Evolutionary conservation across 768 basidiomycete genomes (phyloP), one percentile per base, ranked within the genome.

Genomic region (Lyophyllum semitale): DNA sequence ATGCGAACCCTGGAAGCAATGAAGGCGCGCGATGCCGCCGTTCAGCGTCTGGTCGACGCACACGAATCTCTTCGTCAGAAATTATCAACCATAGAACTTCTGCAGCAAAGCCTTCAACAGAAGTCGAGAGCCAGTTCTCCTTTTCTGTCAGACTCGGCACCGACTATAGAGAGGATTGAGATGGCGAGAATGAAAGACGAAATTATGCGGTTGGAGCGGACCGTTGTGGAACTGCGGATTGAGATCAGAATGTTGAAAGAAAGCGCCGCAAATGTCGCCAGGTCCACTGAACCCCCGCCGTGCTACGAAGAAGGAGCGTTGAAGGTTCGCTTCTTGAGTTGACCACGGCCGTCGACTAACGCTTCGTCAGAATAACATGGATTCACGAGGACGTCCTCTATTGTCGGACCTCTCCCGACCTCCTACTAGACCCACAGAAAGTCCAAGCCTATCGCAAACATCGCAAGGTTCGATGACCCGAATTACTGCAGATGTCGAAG

Each of bases 1-100:
- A 53, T 78, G 46, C 78, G 79, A 45, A 79, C 84, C 1, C 68
- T 66, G 20, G 87, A 89, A 62, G 85, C 84, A 1, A 66, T 85
- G 49, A 72, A 70, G 25, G 88, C 88, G 27, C 82, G 88, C 37
- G 88, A 91, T 62, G 78, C 76, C 27, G 81, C 78, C 15, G 79
- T 87, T 1, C 69, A 79, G 38, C 81, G 81, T 27, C 77, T 91
- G 12, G 74, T 79, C 29, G 79, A 83, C 43, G 85, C 85, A 9
- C 87, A 84, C 62, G 65, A 71, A 13, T 83, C 84, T 0, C 72
- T 89, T 60, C 78, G 79, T n/a, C 78, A 85, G 64, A 88, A 89
- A 68, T 75, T 78, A 1, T 72, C 74, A 20, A 65, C 72, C 7
- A 79, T 89, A 54, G 74, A 79, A 30, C 72, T 66, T 7, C 65